Evolutionary conservation across 2,329 filamentous ascomycete species (phyloP), one percentile per base, ranked within the genome.

Genomic region (Calonectria montana): DNA sequence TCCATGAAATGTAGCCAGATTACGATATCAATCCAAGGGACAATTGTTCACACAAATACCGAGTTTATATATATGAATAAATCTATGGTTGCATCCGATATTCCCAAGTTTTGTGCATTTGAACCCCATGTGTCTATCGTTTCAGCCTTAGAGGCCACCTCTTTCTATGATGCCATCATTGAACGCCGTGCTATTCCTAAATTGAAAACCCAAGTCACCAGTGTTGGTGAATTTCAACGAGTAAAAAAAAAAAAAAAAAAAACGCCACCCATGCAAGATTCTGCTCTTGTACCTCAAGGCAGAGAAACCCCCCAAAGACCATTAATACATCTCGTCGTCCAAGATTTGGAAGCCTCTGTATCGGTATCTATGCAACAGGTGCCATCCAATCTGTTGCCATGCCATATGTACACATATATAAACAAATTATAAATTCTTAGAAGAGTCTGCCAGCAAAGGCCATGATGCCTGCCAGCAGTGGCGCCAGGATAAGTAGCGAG

Each of bases 391-490:
- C 45, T 45, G 43, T 39, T 59, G 13, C 69, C 47, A 37, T 21
- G 45, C 67, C 71, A 69, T 76, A 64, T 71, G 73, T 59, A 59
- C 21, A 59, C 68, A 72, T 16, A 50, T 23, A 67, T 69, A 29
- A 31, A 43, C 27, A 39, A 27, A 23, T 48, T 15, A 55, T 53
- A 71, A 29, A 45, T 65, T 16, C 71, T 67, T 61, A 78, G 29
- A 77, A 70, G 48, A 78, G 68, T 55, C 76, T 64, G 50, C 74
- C 77, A 27, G 74, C 71, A 69, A 83, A 74, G 10, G 74, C 48
- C 69, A 79, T 35, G 18, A 78, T 65, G 61, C 79, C 80, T n/a
- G 74, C 76, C 1, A 79, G 65, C 65, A 83, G 74, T 25, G 80
- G 78, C 18, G 74, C 50, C 64, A 81, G 66, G 62, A 81, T 62